These are phyloP conservation scores for Saccharum hybrid DNA, from an alignment of 202 grass and related monocot species.

Conservation along the genomic window DNA sequence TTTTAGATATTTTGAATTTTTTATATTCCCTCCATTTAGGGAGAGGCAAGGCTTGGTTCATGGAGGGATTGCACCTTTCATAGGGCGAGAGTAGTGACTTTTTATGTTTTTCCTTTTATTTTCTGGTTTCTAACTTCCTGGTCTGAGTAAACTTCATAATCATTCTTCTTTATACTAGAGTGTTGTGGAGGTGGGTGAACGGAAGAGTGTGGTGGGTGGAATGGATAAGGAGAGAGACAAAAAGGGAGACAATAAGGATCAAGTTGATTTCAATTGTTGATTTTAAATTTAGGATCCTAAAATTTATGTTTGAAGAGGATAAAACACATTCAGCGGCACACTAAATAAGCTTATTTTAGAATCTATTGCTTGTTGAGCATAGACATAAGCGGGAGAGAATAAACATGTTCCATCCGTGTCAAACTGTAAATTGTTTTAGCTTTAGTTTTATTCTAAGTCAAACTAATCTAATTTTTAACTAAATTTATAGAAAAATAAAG, in stretches of 20 bases:
- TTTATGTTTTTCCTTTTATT: no score
- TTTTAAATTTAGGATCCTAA: not conserved
- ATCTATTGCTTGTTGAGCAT: not conserved
- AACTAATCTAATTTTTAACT: not conserved
- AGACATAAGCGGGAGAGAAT: not conserved
- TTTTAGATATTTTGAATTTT: no score
- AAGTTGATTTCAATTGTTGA: no score
- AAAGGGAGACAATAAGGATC: no score
- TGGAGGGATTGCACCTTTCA: no score
- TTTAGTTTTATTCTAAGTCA: not conserved
- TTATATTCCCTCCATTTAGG: no score
- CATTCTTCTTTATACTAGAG: no score
- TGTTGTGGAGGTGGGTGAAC: not conserved
- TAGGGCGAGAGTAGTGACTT: no score
- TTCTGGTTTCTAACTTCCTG: no score
- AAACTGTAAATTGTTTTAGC: not conserved
- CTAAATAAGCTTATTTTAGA: not conserved
- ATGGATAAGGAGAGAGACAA: no score
- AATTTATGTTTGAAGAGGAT: not conserved
- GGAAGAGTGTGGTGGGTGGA: not conserved
- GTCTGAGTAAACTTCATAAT: no score
- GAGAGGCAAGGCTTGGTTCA: no score
- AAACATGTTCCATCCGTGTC: not conserved
- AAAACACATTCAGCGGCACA: not conserved
- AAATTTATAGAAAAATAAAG: not conserved